These are phyloP conservation scores for Viola pubescens DNA, from an alignment of 441 rosid genomes.

Conservation along the genomic window DNA sequence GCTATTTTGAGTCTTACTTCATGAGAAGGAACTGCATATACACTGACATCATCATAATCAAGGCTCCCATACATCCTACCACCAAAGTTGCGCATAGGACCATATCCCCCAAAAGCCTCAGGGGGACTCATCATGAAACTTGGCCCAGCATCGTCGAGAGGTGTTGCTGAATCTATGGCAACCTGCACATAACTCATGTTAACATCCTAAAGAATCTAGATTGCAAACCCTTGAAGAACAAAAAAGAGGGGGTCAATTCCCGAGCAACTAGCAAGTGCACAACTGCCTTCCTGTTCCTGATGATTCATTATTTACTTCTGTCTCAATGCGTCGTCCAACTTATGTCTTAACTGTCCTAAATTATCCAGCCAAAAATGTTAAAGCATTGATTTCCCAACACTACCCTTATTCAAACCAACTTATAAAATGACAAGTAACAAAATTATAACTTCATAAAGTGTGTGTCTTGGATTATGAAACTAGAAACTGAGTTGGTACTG, in stretches of 20 bases:
- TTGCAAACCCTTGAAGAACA: background rate
- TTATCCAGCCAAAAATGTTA: too few relatives aligned
- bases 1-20: background rate
- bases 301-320: too few relatives aligned
- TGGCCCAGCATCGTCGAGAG: constrained; percentile 76
- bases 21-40: background rate
- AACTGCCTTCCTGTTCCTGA: too few relatives aligned
- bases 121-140: constrained; percentile 48
- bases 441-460: too few relatives aligned
- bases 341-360: too few relatives aligned
- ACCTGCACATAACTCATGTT: constrained; percentile 35
- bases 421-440: too few relatives aligned
- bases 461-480: too few relatives aligned
- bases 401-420: too few relatives aligned
- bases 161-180: constrained; percentile 95
- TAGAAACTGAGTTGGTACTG: too few relatives aligned
- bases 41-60: constrained; percentile 68
- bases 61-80: constrained; percentile 79
- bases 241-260: background rate
- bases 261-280: background rate
- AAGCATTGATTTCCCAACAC: too few relatives aligned
- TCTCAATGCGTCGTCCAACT: too few relatives aligned
- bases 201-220: background rate
- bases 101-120: constrained; percentile 63
- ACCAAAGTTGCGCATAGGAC: constrained; percentile 59